Evolutionary conservation across 2,329 filamentous ascomycete genomes (phyloP).

Genomic region (Ascomycota sp.): DNA sequence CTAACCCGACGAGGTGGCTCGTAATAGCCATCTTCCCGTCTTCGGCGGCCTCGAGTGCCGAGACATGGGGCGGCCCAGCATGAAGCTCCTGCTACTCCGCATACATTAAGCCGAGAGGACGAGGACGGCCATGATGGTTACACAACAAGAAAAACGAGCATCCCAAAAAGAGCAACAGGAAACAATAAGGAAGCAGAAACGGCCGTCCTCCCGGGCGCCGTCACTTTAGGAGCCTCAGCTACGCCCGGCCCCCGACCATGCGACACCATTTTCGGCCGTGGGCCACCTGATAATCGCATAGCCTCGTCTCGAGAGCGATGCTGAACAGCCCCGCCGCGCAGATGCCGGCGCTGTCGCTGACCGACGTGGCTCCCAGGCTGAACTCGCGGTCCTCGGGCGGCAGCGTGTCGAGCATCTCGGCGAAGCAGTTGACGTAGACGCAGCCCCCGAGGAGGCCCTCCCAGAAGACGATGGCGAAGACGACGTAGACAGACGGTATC

Average conservation of each 20-base stretch:
- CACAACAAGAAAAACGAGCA: too few species aligned
- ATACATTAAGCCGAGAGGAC: too few species aligned
- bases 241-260: constrained; percentile 27
- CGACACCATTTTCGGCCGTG: constrained; percentile 60
- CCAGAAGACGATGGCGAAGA: constrained; percentile 80
- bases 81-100: too few species aligned
- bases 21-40: too few species aligned
- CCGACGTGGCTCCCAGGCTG: constrained; percentile 70
- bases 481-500: constrained; percentile 66
- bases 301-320: constrained; percentile 59
- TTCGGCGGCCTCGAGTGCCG: too few species aligned
- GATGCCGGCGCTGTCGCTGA: constrained; percentile 81
- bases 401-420: constrained; percentile 75
- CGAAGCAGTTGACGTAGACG: constrained; percentile 93
- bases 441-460: constrained; percentile 78
- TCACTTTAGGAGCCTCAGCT: too few species aligned
- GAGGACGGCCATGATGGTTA: too few species aligned
- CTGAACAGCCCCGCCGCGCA: constrained; percentile 72
- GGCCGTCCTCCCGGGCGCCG: too few species aligned
- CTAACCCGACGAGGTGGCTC: too few species aligned
- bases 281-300: constrained; percentile 72
- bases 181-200: too few species aligned
- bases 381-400: constrained; percentile 68
- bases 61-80: too few species aligned
- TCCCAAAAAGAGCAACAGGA: too few species aligned